Evolutionary conservation across 192 early-diverging fungal species (phyloP).

Genomic region (Lobulomyces angularis): DNA sequence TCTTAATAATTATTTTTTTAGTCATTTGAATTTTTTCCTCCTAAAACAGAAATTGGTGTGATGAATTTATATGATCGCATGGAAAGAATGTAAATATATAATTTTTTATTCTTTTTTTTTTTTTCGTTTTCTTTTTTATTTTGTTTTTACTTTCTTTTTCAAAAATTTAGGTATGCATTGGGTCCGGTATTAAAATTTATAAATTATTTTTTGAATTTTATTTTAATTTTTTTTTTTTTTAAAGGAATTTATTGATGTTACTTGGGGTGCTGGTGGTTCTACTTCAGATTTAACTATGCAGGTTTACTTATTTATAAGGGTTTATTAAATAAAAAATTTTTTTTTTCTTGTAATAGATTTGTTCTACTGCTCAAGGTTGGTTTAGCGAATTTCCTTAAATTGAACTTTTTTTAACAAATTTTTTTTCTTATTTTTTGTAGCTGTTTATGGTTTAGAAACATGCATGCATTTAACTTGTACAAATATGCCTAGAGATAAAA

Average conservation of each 20-base stretch:
- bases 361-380: background rate
- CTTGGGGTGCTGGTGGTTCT: constrained; percentile 91
- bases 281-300: constrained; percentile 78
- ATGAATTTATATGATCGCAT: constrained; percentile 94
- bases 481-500: constrained; percentile 83
- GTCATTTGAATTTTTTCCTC: constrained; percentile 98
- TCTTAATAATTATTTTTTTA: background rate
- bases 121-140: background rate
- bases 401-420: too few relatives aligned
- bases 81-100: constrained; percentile 11
- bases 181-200: constrained; percentile 85
- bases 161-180: constrained; percentile 84
- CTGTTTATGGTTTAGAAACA: constrained; percentile 87
- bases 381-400: background rate
- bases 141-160: constrained; percentile 1
- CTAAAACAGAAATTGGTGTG: constrained; percentile 91
- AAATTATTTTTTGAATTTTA: too few relatives aligned
- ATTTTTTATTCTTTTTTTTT: background rate
- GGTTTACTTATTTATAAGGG: constrained; percentile 44
- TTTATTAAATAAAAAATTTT: too few relatives aligned
- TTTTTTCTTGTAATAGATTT: background rate
- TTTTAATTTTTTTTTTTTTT: background rate
- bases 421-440: constrained; percentile 7
- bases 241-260: constrained; percentile 85
- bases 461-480: constrained; percentile 97